phyloP scores from a whole-genome alignment of 331 rosid genomes.

The Quercus tomentella region DNA sequence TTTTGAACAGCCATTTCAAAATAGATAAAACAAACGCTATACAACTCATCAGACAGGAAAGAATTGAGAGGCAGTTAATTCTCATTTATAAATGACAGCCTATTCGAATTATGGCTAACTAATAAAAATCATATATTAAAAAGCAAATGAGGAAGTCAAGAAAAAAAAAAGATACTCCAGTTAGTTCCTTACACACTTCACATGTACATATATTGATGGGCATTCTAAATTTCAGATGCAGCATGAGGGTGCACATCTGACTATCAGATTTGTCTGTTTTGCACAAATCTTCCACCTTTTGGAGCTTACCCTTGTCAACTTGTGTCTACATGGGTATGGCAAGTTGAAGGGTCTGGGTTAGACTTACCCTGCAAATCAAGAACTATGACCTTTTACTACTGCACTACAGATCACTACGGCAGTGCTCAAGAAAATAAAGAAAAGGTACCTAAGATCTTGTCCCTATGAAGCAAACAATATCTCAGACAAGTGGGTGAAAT shows the following conservation, averaged over 20 bases:
- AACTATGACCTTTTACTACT: neutral
- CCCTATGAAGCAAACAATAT: neutral
- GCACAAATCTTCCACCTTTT: neutral
- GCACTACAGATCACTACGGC: neutral
- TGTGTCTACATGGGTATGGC: neutral
- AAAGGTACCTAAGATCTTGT: neutral
- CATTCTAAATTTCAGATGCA: neutral
- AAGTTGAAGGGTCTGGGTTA: neutral
- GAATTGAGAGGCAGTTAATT: neutral
- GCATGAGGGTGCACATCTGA: neutral
- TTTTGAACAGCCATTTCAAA: neutral
- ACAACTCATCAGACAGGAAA: neutral
- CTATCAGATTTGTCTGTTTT: neutral
- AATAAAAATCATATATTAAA: neutral
- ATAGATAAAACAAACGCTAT: neutral
- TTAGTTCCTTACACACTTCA: neutral
- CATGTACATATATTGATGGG: neutral
- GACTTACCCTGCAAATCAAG: too few relatives aligned
- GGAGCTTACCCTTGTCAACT: neutral
- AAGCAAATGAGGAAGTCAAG: neutral
- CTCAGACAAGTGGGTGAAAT: neutral
- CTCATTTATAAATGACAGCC: neutral
- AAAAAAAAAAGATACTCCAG: neutral
- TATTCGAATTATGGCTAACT: neutral
- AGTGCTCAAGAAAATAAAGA: neutral